Evolutionary conservation across 306 rosid species (phyloP).

Genomic region (Quercus gilva): DNA sequence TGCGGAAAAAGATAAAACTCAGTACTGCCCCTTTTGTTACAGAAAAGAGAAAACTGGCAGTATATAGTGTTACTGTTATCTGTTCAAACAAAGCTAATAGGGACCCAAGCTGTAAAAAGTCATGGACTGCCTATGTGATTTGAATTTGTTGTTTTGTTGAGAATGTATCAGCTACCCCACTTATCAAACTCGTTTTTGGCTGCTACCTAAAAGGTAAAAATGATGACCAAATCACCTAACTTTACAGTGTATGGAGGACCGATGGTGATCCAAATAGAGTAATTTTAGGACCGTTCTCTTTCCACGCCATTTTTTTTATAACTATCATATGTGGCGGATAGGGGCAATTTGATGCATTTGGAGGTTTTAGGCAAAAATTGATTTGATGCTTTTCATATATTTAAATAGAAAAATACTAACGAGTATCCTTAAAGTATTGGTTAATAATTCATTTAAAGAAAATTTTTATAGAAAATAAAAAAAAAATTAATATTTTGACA

Average conservation of each 20-base stretch:
- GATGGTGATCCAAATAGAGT: background rate
- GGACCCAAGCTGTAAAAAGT: background rate
- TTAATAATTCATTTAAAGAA: too few species aligned
- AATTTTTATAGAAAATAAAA: too few species aligned
- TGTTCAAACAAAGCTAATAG: background rate
- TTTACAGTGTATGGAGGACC: background rate
- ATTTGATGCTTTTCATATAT: too few species aligned
- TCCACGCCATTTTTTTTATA: too few species aligned
- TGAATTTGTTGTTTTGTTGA: background rate
- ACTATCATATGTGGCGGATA: too few species aligned
- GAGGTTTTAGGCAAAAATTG: rapidly evolving
- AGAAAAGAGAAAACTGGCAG: too few species aligned
- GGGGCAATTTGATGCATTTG: too few species aligned
- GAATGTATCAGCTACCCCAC: conserved; percentile 4
- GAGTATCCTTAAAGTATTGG: too few species aligned
- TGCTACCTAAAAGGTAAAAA: background rate
- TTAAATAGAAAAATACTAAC: too few species aligned
- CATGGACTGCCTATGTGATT: background rate
- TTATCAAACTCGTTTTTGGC: conserved; percentile 19
- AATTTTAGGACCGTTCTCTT: too few species aligned
- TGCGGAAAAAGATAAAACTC: background rate
- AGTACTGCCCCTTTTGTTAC: too few species aligned
- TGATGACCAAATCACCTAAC: conserved; percentile 3
- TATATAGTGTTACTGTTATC: background rate
- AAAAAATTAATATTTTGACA: too few species aligned